phyloP scores from a whole-genome alignment of 2,329 filamentous ascomycete genomes.

The Trichoderma cornu-damae region DNA sequence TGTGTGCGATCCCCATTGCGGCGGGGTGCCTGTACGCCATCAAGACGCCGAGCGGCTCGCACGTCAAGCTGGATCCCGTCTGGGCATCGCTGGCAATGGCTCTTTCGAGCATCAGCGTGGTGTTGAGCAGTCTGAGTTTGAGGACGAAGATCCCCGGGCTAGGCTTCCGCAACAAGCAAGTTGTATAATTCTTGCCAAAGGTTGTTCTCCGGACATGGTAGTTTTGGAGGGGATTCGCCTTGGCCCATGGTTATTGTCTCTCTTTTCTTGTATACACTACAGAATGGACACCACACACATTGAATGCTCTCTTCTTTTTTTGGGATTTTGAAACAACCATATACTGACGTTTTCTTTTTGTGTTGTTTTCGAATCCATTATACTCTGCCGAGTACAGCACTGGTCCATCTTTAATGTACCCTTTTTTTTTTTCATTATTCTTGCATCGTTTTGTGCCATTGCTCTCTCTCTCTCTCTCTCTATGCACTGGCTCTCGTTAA shows the following conservation, averaged over 20 bases:
- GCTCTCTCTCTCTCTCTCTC: too few relatives aligned
- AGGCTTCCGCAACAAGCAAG: slow-evolving; percentile 35
- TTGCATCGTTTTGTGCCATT: too few relatives aligned
- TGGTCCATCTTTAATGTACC: too few relatives aligned
- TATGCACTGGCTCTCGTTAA: too few relatives aligned
- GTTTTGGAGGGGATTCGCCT: too few relatives aligned
- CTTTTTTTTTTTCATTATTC: too few relatives aligned
- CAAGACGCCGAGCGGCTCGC: slow-evolving; percentile 41
- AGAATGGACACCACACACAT: background rate
- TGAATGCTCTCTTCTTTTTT: background rate
- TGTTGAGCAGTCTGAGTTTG: slow-evolving; percentile 72
- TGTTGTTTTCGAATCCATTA: too few relatives aligned
- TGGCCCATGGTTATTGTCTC: background rate
- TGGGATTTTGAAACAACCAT: too few relatives aligned
- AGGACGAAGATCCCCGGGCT: slow-evolving; percentile 44
- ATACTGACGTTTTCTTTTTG: too few relatives aligned
- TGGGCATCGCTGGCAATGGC: slow-evolving; percentile 95
- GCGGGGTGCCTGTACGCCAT: slow-evolving; percentile 70
- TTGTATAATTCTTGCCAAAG: slow-evolving; percentile 1
- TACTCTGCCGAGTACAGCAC: too few relatives aligned
- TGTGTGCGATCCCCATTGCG: slow-evolving; percentile 71
- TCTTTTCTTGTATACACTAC: too few relatives aligned
- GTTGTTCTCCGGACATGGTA: too few relatives aligned
- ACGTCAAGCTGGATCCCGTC: slow-evolving; percentile 65
- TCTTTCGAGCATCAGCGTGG: slow-evolving; percentile 82